phyloP scores from a whole-genome alignment of 1,139 yeast species.

The Yamadazyma friedrichii region DNA sequence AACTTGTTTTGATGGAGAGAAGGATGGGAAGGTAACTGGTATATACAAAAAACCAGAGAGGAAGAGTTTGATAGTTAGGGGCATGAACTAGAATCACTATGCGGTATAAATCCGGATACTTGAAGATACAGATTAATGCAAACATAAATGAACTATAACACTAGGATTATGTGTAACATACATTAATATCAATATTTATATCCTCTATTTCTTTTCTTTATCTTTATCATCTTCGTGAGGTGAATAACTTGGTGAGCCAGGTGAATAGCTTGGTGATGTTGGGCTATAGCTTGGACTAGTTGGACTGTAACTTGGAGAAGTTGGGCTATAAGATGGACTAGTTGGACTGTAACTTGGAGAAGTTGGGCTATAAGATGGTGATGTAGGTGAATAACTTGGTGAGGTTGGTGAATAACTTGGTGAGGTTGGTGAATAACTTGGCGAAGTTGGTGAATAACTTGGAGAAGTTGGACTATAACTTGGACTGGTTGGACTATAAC shows the following conservation, averaged over 20 bases:
- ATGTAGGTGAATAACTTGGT: constrained; percentile 60
- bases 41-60: too few relatives aligned
- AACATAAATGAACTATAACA: background rate
- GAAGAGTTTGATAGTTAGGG: too few relatives aligned
- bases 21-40: too few relatives aligned
- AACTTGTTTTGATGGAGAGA: too few relatives aligned
- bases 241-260: constrained; percentile 38
- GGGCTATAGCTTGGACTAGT: constrained; percentile 69
- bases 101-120: too few relatives aligned
- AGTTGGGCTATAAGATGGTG: constrained; percentile 65
- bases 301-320: constrained; percentile 53
- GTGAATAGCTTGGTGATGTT: constrained; percentile 57
- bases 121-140: background rate
- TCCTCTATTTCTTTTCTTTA: constrained; percentile 5
- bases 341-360: constrained; percentile 71
- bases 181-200: constrained; percentile 1
- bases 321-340: constrained; percentile 62
- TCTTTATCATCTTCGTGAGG: constrained; percentile 8
- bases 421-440: constrained; percentile 65
- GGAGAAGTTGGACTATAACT: constrained; percentile 43
- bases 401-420: constrained; percentile 72
- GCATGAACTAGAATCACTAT: too few relatives aligned
- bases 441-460: constrained; percentile 70
- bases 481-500: constrained; percentile 51
- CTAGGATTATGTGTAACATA: background rate